Evolutionary conservation across 495 filamentous ascomycete genomes (phyloP), one percentile per base, ranked within the genome.

Genomic region (Opeltia flavorubescens): DNA sequence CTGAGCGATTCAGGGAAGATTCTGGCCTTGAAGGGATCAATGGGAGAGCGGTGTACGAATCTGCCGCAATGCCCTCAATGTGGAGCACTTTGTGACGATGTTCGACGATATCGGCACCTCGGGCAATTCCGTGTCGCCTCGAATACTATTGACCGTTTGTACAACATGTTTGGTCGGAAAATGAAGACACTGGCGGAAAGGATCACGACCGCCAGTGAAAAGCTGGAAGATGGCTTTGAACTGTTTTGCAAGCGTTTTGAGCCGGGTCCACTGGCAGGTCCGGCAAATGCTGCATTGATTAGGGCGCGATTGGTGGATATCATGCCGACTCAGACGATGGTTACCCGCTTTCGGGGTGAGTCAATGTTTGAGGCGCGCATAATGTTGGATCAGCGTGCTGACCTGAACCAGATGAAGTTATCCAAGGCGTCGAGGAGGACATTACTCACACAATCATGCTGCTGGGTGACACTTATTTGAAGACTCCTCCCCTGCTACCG

Each of bases 241-340:
- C 15, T 21, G 1, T 55, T 58, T 40, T 27, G 25, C 26, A 42
- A 33, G 0, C 35, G 28, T 1, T 41, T 58, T 15, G 40, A 41
- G 25, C 50, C 52, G 0, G 50, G 49, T 30, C 55, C 55, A 17
- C 38, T 58, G 5, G 30, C 42, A 27, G 55, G 49, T 11, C 43
- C 48, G 23, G 43, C 15, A 11, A 58, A 58, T 20, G 36, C 46
- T 13, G 39, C 43, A 1, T 2, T 52, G 27, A 44, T 58, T 2
- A 21, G 26, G 15, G 28, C 34, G 9, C 52, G 55, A 3, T 45
- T 46, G n/a, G 48, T 52, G 17, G 44, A 28, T 6, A 26, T 58
- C 33, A 36, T 13, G 3, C 49, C 46, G n/a, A 11, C 53, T 5
- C 41, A 52, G 30, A 30, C 17, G 3, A 31, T 15, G 1, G 48